Evolutionary conservation across 306 rosid species (phyloP).

Genomic region (Prunus dulcis): DNA sequence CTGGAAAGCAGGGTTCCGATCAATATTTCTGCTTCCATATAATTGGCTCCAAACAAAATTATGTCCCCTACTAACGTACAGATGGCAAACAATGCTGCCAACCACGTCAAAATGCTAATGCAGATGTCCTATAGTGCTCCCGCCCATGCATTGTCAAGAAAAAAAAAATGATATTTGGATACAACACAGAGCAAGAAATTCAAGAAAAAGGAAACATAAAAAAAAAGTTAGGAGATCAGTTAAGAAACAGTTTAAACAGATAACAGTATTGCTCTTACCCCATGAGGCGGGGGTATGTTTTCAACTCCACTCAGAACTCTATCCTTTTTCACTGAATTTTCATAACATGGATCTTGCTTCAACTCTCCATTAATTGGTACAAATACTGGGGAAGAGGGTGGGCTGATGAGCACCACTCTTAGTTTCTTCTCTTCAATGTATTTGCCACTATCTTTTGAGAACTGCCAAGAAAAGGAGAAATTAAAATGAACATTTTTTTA

Average conservation of each 20-base stretch:
- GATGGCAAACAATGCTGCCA: slow-evolving; percentile 8
- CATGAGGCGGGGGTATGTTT: slow-evolving; percentile 59
- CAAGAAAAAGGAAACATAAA: neutral
- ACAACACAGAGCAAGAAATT: neutral
- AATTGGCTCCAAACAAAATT: neutral
- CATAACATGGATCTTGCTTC: slow-evolving; percentile 55
- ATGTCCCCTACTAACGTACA: neutral
- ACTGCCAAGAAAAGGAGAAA: slow-evolving; percentile 44
- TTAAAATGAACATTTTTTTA: slow-evolving; percentile 7
- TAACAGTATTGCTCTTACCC: slow-evolving; percentile 38
- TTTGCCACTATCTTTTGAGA: slow-evolving; percentile 61
- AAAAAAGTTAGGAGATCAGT: neutral
- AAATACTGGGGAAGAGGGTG: slow-evolving; percentile 66
- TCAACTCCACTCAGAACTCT: slow-evolving; percentile 65
- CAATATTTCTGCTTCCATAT: slow-evolving; percentile 10
- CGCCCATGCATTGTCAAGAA: neutral
- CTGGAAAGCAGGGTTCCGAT: neutral
- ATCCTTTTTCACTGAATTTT: slow-evolving; percentile 49
- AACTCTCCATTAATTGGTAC: slow-evolving; percentile 59
- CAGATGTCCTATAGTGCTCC: neutral
- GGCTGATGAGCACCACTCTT: slow-evolving; percentile 59
- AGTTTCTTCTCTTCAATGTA: slow-evolving; percentile 79
- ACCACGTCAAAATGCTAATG: neutral
- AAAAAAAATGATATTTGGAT: neutral
- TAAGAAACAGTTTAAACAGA: slow-evolving; percentile 1